Evolutionary conservation across 257 asterid genomes (phyloP).

Genomic region (Petunia axillaris): DNA sequence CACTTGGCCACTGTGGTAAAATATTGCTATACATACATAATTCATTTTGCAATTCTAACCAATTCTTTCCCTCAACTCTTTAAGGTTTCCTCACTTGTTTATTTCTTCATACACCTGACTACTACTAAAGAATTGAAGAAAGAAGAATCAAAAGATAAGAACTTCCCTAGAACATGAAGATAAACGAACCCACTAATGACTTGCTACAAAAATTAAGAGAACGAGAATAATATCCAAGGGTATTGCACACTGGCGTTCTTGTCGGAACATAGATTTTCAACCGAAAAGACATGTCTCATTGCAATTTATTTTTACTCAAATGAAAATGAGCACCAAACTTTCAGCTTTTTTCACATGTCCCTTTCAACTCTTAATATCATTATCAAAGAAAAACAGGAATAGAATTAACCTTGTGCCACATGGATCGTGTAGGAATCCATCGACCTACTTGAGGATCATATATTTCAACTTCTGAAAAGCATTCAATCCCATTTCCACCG

Average conservation of each 20-base stretch:
- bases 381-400: not conserved
- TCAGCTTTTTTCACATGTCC: not conserved
- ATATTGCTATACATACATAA: conserved; percentile 1
- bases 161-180: not conserved
- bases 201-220: not conserved
- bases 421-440: conserved; percentile 80
- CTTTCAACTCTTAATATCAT: not conserved
- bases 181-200: not conserved
- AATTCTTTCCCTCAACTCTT: not conserved
- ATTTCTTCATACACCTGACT: conserved; percentile 3
- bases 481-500: conserved; percentile 68
- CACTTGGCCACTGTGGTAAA: not conserved
- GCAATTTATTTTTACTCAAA: not conserved
- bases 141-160: not conserved
- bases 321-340: not conserved
- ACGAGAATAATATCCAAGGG: conserved; percentile 6
- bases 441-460: conserved; percentile 67
- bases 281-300: not conserved
- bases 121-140: not conserved
- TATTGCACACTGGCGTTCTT: conserved; percentile 8
- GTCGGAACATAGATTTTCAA: not conserved
- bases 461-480: conserved; percentile 79
- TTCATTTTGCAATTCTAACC: not conserved
- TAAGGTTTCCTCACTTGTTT: not conserved
- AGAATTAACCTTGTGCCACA: conserved; percentile 68